Conservation (phyloP, 2,329 filamentous ascomycete genomes). For the Ophiosphaerella korrae region DNA sequence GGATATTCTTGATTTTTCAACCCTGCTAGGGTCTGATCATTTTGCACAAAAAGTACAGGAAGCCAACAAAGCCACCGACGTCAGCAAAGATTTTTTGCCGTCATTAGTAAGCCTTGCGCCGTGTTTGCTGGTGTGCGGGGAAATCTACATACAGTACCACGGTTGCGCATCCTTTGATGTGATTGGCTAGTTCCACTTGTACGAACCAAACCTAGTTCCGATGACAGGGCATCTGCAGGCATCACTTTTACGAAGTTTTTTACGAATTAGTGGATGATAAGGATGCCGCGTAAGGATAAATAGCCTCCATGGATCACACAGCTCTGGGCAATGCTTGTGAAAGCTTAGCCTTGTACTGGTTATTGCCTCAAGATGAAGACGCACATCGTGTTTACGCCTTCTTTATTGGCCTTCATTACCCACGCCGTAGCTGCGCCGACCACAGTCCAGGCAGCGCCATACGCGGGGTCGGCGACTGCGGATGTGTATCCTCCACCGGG, state of each 20-base stretch:
- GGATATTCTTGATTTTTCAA: too few relatives aligned
- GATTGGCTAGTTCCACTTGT: too few relatives aligned
- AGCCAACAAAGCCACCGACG: too few relatives aligned
- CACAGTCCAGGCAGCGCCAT: constrained; percentile 15
- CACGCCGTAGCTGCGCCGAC: constrained; percentile 15
- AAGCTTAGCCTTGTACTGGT: constrained; percentile 13
- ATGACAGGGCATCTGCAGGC: too few relatives aligned
- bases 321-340: constrained; percentile 29
- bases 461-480: constrained; percentile 22
- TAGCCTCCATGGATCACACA: constrained; percentile 1
- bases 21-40: too few relatives aligned
- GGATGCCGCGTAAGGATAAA: constrained; percentile 15
- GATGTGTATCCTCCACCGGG: constrained; percentile 31
- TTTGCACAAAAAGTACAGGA: too few relatives aligned
- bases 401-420: constrained; percentile 18
- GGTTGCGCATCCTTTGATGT: neutral
- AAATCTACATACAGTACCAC: neutral
- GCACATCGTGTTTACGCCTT: constrained; percentile 8
- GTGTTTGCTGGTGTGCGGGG: too few relatives aligned
- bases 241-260: too few relatives aligned
- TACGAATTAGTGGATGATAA: neutral
- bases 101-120: too few relatives aligned
- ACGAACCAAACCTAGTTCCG: too few relatives aligned
- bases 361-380: constrained; percentile 6
- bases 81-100: too few relatives aligned